A percentile compares a stretch with the other conserved stretches of the same genome.
These are phyloP conservation scores for Coemansia sp. DNA, from an alignment of 192 early-diverging fungal species.

Conservation along the genomic window DNA sequence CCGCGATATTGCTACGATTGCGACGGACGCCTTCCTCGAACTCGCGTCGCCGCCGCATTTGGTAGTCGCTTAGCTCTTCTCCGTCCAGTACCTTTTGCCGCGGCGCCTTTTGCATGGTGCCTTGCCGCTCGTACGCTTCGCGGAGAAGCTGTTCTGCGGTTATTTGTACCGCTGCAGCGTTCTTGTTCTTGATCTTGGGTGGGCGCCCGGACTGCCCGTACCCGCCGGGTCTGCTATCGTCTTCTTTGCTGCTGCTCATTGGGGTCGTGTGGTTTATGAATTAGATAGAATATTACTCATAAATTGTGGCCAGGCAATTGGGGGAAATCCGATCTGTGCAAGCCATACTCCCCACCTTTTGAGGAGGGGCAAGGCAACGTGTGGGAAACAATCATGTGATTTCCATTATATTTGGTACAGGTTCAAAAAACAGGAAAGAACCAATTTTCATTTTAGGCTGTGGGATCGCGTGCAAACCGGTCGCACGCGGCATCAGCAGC, in stretches of 20 bases:
- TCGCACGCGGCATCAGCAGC: background rate
- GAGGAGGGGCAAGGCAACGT: no score
- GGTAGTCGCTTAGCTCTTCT: constrained; percentile 92
- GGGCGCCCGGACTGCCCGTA: constrained; percentile 36
- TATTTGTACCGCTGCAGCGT: constrained; percentile 95
- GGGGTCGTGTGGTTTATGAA: no score
- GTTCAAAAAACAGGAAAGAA: no score
- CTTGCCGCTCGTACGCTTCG: constrained; percentile 86
- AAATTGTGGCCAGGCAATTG: no score
- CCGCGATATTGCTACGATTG: constrained; percentile 82
- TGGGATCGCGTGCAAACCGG: background rate
- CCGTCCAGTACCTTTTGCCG: constrained; percentile 90
- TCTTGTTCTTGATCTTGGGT: constrained; percentile 94
- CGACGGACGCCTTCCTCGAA: constrained; percentile 91
- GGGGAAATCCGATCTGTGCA: no score
- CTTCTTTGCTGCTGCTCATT: constrained; percentile 2
- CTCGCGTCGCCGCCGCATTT: constrained; percentile 85
- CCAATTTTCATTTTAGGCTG: no score
- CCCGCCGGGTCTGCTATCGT: constrained; percentile 28
- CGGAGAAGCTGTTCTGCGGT: constrained; percentile 98
- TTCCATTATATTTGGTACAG: no score
- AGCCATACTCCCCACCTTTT: no score
- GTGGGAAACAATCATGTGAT: no score
- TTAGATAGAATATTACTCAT: no score
- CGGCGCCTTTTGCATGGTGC: constrained; percentile 64